Conservation (phyloP, 2,329 filamentous ascomycete genomes). For the Alternaria infectoria region DNA sequence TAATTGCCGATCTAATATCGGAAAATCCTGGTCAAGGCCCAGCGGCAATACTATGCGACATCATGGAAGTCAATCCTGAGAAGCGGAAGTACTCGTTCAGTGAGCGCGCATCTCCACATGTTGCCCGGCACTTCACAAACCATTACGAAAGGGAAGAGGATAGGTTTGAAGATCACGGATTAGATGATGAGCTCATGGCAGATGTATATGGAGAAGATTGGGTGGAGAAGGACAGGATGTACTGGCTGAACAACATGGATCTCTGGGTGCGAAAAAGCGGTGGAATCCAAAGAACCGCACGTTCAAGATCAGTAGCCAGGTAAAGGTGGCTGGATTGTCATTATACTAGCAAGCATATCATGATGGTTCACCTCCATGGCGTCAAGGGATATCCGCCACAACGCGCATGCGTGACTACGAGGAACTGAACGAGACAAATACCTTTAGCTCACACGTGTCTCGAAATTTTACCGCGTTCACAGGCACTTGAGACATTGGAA, state of each 20-base stretch:
- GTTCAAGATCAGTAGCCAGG: neutral
- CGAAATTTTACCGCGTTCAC: neutral
- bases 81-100: neutral
- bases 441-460: neutral
- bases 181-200: neutral
- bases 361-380: no score
- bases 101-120: neutral
- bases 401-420: no score
- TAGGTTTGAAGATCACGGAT: neutral
- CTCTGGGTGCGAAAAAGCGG: neutral
- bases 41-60: slow-evolving; percentile 5
- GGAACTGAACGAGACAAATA: no score
- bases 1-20: slow-evolving; percentile 17
- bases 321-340: no score
- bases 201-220: neutral
- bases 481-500: neutral
- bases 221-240: neutral
- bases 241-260: neutral
- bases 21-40: neutral
- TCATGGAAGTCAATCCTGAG: neutral
- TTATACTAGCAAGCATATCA: no score
- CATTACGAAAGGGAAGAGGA: neutral
- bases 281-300: neutral
- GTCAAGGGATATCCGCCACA: no score
- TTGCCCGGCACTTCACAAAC: neutral